These are phyloP conservation scores for Nicotiana noctiflora DNA, from an alignment of 257 asterid genomes.

Conservation along the genomic window DNA sequence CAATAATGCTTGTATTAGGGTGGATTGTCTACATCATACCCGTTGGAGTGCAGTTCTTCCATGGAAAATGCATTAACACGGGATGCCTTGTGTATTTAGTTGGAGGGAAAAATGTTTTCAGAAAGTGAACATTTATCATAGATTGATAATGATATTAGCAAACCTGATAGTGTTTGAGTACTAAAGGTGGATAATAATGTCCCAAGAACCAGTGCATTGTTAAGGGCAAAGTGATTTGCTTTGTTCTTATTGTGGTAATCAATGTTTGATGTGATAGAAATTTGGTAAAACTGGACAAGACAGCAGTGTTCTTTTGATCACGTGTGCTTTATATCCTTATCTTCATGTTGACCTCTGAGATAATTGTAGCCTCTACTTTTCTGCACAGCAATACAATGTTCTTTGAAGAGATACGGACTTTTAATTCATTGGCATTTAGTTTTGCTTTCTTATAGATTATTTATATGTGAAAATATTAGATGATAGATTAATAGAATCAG, in stretches of 20 bases:
- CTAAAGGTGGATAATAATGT: neutral
- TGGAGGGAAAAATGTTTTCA: neutral
- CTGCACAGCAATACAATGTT: neutral
- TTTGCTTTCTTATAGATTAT: neutral
- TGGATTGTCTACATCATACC: too few relatives aligned
- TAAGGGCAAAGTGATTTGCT: neutral
- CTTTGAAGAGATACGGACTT: neutral
- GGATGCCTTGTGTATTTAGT: neutral
- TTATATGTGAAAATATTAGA: too few relatives aligned
- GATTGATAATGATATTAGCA: neutral
- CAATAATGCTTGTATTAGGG: too few relatives aligned
- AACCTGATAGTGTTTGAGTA: neutral
- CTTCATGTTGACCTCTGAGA: neutral
- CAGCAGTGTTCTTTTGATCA: neutral
- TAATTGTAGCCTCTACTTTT: neutral
- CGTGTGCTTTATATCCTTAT: neutral
- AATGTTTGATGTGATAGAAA: neutral
- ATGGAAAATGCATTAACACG: too few relatives aligned
- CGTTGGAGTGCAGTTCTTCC: too few relatives aligned
- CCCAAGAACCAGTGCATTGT: too few relatives aligned
- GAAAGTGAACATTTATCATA: neutral
- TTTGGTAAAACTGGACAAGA: neutral
- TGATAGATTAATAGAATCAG: neutral
- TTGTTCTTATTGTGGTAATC: neutral
- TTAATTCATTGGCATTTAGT: neutral